Percentiles rank a stretch among this genome's conserved stretches.
phyloP scores from a whole-genome alignment of 495 filamentous ascomycete species.

The Bacidia rubella region DNA sequence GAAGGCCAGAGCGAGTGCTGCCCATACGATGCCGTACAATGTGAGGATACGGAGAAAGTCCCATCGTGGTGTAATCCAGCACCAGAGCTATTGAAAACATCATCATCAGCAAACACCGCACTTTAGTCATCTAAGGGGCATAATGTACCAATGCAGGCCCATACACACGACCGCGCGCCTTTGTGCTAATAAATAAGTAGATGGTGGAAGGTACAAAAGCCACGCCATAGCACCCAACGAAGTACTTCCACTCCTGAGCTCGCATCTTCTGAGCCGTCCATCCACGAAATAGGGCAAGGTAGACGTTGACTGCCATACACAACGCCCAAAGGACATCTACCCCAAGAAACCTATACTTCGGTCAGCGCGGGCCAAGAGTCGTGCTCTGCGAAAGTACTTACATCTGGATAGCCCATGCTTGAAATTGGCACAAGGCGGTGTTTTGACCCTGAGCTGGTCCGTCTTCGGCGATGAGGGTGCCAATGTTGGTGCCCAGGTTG shows the following conservation, averaged over 20 bases:
- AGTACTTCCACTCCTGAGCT: conserved; percentile 57
- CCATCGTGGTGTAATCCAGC: conserved; percentile 60
- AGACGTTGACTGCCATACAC: conserved; percentile 82
- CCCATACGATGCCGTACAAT: conserved; percentile 79
- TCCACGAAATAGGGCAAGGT: conserved; percentile 69
- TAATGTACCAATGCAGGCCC: conserved; percentile 51
- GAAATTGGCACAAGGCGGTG: conserved; percentile 55
- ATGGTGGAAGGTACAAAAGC: conserved; percentile 57
- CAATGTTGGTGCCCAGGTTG: conserved; percentile 70
- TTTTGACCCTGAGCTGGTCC: conserved; percentile 31
- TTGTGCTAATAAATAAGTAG: conserved; percentile 49
- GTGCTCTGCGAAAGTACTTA: conserved; percentile 23
- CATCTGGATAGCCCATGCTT: conserved; percentile 67
- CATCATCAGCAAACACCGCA: neutral
- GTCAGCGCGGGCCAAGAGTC: conserved; percentile 8
- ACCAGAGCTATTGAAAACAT: conserved; percentile 48
- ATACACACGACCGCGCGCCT: conserved; percentile 44
- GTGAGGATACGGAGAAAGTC: conserved; percentile 60
- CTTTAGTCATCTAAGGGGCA: neutral
- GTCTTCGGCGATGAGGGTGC: conserved; percentile 57
- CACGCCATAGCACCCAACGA: conserved; percentile 59
- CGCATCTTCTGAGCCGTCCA: conserved; percentile 56
- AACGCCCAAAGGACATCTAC: conserved; percentile 72
- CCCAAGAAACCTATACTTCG: conserved; percentile 49
- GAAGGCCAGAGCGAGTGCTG: conserved; percentile 54